Conservation (phyloP, 2,329 filamentous ascomycete genomes). For the Hortaea werneckii region DNA sequence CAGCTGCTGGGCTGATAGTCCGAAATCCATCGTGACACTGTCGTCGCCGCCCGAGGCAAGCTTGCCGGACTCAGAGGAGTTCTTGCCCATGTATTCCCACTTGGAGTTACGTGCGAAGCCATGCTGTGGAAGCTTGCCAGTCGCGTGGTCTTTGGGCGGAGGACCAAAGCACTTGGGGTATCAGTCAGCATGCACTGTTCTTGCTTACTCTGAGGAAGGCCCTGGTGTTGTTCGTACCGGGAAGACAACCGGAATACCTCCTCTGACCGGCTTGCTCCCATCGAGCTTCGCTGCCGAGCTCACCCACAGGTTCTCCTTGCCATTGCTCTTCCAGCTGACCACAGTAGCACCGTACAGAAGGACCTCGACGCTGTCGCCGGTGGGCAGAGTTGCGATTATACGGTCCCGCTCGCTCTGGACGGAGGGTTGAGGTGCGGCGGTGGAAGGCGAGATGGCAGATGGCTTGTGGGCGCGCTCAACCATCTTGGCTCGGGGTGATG, state of each 20-base stretch:
- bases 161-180: constrained; percentile 67
- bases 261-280: constrained; percentile 79
- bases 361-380: constrained; percentile 76
- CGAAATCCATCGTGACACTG: constrained; percentile 90
- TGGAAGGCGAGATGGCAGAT: constrained; percentile 59
- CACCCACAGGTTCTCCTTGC: constrained; percentile 32
- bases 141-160: constrained; percentile 63
- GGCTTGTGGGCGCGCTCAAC: constrained; percentile 76
- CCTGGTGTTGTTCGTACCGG: constrained; percentile 49
- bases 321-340: constrained; percentile 78
- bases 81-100: constrained; percentile 93
- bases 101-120: constrained; percentile 82
- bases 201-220: too few relatives aligned
- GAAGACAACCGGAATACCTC: constrained; percentile 87
- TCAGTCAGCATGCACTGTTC: too few relatives aligned
- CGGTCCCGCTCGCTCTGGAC: constrained; percentile 62
- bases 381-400: constrained; percentile 70
- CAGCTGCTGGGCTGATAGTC: constrained; percentile 65
- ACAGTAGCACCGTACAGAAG: constrained; percentile 89
- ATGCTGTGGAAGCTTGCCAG: constrained; percentile 74
- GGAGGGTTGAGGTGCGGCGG: constrained; percentile 57
- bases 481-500: constrained; percentile 33
- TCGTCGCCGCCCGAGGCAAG: constrained; percentile 42
- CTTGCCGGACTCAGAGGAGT: constrained; percentile 50
- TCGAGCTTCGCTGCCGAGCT: constrained; percentile 56